Base-by-base conservation (phyloP, 2,329 filamentous ascomycete species). In the Cryphonectria parasitica region DNA sequence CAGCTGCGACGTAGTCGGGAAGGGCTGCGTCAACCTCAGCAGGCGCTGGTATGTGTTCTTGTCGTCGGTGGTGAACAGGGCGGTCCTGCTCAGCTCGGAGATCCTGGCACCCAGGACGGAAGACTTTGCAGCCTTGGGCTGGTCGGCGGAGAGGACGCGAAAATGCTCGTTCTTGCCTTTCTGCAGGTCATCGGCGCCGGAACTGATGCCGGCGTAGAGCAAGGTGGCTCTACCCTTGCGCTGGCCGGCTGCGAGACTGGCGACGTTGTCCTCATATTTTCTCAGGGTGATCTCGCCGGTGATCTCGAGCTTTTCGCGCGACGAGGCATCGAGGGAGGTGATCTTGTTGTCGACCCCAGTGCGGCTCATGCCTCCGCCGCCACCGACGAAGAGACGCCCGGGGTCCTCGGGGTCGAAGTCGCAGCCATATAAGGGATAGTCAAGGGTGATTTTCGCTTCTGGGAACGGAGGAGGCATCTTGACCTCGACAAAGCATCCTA, bases 301-400 rank as follows among this genome's bases (percentile, higher is more conserved):
- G 74, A 91, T 83, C 73, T 89, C 86, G 65, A 93, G 83, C 64
- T 90, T 88, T 69, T 88, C 84, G 52, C 88, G 89, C 76, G 83
- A 84, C 25, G 88, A 89, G n/a, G 90, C 87, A 78, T 95, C 90
- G 73, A 97, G 85, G 19, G 94, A 83, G 41, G 89, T 90, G 77
- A 97, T 94, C 81, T 94, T 94, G 84, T 97, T 97, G 69, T 90
- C 90, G 31, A 97, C 92, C 61, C 94, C 94, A 75, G 89, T 94
- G 74, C 89, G 89, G 64, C 92, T 90, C 74, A 93, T 90, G 66
- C 95, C 95, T 74, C 95, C 95, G 73, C 95, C 95, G 67, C 95
- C 95, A 72, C 91, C 94, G 52, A 97, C 92, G 11, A 97, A 83
- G 34, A 98, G 85, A 74, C 90, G 90, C 73, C 88, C 88, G 71